phyloP scores from a whole-genome alignment of 2,329 filamentous ascomycete genomes.

The Aspergillus ochraceoroseus region DNA sequence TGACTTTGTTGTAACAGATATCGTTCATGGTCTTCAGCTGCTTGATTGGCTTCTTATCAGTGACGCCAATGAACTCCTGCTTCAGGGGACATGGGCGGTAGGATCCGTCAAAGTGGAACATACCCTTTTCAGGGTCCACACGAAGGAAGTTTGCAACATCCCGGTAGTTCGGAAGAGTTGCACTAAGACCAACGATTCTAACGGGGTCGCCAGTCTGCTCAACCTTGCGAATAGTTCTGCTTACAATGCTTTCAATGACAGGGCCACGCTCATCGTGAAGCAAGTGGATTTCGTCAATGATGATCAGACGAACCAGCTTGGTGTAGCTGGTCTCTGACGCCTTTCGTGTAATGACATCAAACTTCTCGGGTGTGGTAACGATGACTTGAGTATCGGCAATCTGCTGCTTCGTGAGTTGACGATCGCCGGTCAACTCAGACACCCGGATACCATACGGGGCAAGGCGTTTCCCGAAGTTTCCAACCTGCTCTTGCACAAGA shows the following conservation, averaged over 20 bases:
- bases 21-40: slow-evolving; percentile 99
- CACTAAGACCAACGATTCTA: slow-evolving; percentile 84
- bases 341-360: slow-evolving; percentile 98
- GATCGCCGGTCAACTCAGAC: slow-evolving; percentile 93
- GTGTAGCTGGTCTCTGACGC: slow-evolving; percentile 96
- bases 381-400: slow-evolving; percentile 97
- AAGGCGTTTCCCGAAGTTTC: slow-evolving; percentile 89
- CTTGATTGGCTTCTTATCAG: slow-evolving; percentile 97
- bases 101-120: slow-evolving; percentile 95
- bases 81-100: slow-evolving; percentile 90
- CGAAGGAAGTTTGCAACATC: slow-evolving; percentile 95
- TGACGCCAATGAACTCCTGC: slow-evolving; percentile 96
- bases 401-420: slow-evolving; percentile 96
- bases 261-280: slow-evolving; percentile 96
- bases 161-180: slow-evolving; percentile 91
- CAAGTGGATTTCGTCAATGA: slow-evolving; percentile 97
- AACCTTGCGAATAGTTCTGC: slow-evolving; percentile 82
- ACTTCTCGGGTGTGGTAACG: slow-evolving; percentile 97
- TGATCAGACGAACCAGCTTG: slow-evolving; percentile 88
- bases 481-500: slow-evolving; percentile 93
- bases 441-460: slow-evolving; percentile 89
- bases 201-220: slow-evolving; percentile 94
- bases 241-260: slow-evolving; percentile 94
- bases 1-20: slow-evolving; percentile 93
- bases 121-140: slow-evolving; percentile 74